Conservation (phyloP, 2,329 filamentous ascomycete genomes). For the Scedosporium dehoogii region DNA sequence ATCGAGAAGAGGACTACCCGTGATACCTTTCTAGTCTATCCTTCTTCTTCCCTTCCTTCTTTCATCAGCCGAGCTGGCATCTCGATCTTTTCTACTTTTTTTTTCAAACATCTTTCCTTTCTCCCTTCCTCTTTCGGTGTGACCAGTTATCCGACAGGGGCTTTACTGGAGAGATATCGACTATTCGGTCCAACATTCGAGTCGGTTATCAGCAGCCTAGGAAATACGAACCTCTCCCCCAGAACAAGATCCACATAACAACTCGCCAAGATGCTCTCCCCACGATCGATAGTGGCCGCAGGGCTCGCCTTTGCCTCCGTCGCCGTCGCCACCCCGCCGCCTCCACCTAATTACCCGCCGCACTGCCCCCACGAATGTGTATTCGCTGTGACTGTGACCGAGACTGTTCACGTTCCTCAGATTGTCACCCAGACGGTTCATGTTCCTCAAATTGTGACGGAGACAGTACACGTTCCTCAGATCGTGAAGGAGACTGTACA, state of each 20-base stretch:
- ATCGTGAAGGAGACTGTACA: slow-evolving; percentile 2
- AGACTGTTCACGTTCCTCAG: not conserved
- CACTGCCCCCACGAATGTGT: slow-evolving; percentile 3
- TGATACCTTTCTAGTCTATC: not conserved
- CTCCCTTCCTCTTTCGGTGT: not conserved
- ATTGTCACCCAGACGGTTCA: slow-evolving; percentile 1
- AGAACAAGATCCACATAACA: not conserved
- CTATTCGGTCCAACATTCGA: not conserved
- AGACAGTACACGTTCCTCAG: slow-evolving; percentile 1
- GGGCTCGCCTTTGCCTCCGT: slow-evolving; percentile 3
- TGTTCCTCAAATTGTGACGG: not conserved
- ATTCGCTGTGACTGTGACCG: not conserved
- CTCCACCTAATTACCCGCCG: not conserved
- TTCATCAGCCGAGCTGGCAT: slow-evolving; percentile 4
- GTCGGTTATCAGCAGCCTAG: not conserved
- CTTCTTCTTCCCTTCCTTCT: not conserved
- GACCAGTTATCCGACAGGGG: not conserved
- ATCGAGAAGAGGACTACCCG: not conserved
- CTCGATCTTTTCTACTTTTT: slow-evolving; percentile 1
- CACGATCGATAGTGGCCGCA: not conserved
- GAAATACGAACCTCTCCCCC: not conserved
- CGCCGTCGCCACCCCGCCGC: not conserved
- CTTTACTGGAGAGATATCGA: not conserved
- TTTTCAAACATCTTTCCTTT: not conserved
- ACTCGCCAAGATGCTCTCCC: not conserved